These are phyloP conservation scores for Cephaloascus fragrans DNA, from an alignment of 805 yeast species.

Conservation along the genomic window DNA sequence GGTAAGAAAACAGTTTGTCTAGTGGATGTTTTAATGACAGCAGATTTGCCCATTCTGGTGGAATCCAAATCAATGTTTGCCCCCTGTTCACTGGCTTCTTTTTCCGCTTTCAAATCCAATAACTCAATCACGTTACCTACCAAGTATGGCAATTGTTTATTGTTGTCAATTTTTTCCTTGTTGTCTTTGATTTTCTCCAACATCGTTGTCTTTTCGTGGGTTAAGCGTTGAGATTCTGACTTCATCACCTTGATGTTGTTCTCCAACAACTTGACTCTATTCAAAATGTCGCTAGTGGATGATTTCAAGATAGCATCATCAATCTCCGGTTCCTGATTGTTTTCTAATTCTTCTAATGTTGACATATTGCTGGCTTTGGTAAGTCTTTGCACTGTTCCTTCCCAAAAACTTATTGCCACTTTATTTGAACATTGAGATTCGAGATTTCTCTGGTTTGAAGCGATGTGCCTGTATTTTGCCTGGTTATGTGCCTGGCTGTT, in stretches of 20 bases:
- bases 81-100: slow-evolving; percentile 79
- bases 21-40: slow-evolving; percentile 94
- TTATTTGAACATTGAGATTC: no score
- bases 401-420: not conserved
- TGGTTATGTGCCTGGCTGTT: no score
- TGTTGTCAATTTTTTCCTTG: slow-evolving; percentile 90
- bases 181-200: slow-evolving; percentile 89
- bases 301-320: slow-evolving; percentile 76
- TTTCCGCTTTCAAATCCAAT: slow-evolving; percentile 78
- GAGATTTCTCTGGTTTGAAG: no score
- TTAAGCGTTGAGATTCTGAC: slow-evolving; percentile 81
- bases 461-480: no score
- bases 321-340: slow-evolving; percentile 43
- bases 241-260: slow-evolving; percentile 93
- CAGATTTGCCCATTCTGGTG: slow-evolving; percentile 89
- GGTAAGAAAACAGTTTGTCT: slow-evolving; percentile 97
- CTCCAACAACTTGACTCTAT: slow-evolving; percentile 80
- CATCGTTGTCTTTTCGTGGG: slow-evolving; percentile 92
- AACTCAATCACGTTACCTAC: slow-evolving; percentile 96
- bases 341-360: slow-evolving; percentile 75
- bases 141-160: slow-evolving; percentile 88
- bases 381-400: no score
- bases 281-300: slow-evolving; percentile 73
- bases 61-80: slow-evolving; percentile 93
- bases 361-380: no score